Base-by-base conservation (phyloP, 495 filamentous ascomycete genomes). In the Rhypophila decipiens region DNA sequence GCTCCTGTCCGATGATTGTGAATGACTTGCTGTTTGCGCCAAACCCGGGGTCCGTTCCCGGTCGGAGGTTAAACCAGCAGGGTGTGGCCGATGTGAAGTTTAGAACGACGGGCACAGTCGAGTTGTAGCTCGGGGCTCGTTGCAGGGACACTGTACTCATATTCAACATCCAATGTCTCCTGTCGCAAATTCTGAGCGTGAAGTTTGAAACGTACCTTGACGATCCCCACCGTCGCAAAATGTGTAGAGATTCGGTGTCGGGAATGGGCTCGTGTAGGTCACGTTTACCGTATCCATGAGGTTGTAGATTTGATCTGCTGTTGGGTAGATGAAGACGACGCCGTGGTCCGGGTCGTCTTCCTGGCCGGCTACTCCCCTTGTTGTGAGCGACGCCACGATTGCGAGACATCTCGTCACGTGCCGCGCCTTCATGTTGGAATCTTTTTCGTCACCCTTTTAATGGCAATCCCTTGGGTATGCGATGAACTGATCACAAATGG, bases 1-100 rank as follows among this genome's bases (percentile, higher is more conserved):
- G 29, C 24, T 43, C 47, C 23, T 49, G 39, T 27, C 22, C 39
- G 15, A 49, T 43, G 39, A 49, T 38, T 7, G 21, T 43, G 29
- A 49, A 49, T 13, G 21, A 1, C 13, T 19, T n/a, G 29, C 27
- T 42, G 17, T 49, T 49, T 5, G 47, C 47, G 15, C 47, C 47
- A 24, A 42, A 42, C 12, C 39, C 47, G 20, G 47, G 10, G 5
- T 12, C 18, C 3, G 20, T 27, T 0, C 47, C 39, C 3, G 47
- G 47, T 3, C 47, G 41, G 0, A 50, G 47, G 35, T 50, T 50
- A 24, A 44, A 50, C 41, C 47, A 50, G 13, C 47, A 50, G 1
- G 22, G 31, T 2, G 33, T 39, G 1, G 23, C 41, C 1, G 47
- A 50, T 3, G 41, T 50, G 17, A 50, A 44, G 33, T 40, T 39